These are phyloP conservation scores for Pulveroboletus sp. DNA, from an alignment of 768 basidiomycete species.

Conservation along the genomic window DNA sequence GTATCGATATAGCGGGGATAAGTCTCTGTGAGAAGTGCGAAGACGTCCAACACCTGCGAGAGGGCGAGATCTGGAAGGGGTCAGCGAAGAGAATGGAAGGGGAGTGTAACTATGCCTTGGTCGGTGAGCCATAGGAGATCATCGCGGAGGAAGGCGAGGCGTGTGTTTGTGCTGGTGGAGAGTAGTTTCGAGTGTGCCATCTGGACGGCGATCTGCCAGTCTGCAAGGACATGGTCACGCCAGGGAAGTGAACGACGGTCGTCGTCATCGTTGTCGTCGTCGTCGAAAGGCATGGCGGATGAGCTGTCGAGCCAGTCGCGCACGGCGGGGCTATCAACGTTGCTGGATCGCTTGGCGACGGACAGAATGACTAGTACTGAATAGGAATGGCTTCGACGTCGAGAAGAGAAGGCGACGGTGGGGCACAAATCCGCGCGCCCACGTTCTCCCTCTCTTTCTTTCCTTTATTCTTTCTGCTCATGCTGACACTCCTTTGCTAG, in stretches of 20 bases:
- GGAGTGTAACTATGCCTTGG: conserved; percentile 42
- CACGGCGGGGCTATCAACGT: too few species aligned
- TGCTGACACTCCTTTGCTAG: neutral
- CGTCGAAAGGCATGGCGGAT: neutral
- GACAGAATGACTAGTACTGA: neutral
- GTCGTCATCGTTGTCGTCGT: conserved; percentile 32
- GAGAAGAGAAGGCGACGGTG: neutral
- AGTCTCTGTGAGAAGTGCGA: conserved; percentile 67
- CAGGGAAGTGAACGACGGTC: conserved; percentile 33
- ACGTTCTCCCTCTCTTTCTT: too few species aligned
- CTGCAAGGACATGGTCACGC: conserved; percentile 48
- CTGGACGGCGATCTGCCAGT: conserved; percentile 54
- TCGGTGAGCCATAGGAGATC: conserved; percentile 54
- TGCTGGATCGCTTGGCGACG: neutral
- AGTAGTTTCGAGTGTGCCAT: conserved; percentile 49
- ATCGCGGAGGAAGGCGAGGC: conserved; percentile 58
- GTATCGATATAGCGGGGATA: conserved; percentile 77
- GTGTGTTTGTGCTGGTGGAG: conserved; percentile 47
- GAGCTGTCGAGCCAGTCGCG: conserved; percentile 39
- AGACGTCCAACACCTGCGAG: conserved; percentile 62
- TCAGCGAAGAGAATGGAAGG: conserved; percentile 2
- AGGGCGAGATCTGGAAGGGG: conserved; percentile 48
- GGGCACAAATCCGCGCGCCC: too few species aligned
- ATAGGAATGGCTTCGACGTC: neutral
- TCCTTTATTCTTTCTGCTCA: neutral